A percentile compares a stretch with the other conserved stretches of the same genome.
Conservation (phyloP, 805 yeast genomes). For the Dipodascopsis uninucleata region DNA sequence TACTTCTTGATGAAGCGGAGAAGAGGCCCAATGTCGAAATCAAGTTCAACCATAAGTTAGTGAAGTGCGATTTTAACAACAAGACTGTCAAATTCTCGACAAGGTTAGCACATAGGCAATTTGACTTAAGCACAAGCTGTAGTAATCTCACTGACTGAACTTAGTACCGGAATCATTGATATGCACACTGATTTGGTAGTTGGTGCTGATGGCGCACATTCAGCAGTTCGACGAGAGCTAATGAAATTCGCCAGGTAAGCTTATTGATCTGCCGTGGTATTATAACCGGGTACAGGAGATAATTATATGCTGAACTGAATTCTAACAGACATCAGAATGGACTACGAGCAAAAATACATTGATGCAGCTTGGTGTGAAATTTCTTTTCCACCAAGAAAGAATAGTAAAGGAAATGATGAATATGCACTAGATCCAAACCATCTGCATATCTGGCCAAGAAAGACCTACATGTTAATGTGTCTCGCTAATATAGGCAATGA, state of each 20-base stretch:
- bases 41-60: constrained; percentile 56
- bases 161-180: constrained; percentile 15
- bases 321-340: constrained; percentile 51
- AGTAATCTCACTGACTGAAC: not conserved
- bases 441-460: constrained; percentile 90
- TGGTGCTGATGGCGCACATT: constrained; percentile 86
- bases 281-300: too few species aligned
- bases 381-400: constrained; percentile 55
- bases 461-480: constrained; percentile 83
- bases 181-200: constrained; percentile 54
- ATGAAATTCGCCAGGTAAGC: constrained; percentile 45
- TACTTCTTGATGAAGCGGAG: constrained; percentile 61
- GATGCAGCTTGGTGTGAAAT: constrained; percentile 82
- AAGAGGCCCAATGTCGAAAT: constrained; percentile 45
- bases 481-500: constrained; percentile 67
- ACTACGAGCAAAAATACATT: constrained; percentile 69
- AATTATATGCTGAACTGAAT: too few species aligned
- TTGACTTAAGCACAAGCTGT: not conserved
- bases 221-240: constrained; percentile 65
- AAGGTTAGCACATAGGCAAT: constrained; percentile 2
- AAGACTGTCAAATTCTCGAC: constrained; percentile 29
- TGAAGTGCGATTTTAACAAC: constrained; percentile 39
- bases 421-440: constrained; percentile 67
- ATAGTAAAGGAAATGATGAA: constrained; percentile 31
- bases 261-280: not conserved